These are phyloP conservation scores for Termitomyces sp. DNA, from an alignment of 768 basidiomycete genomes.

Conservation along the genomic window DNA sequence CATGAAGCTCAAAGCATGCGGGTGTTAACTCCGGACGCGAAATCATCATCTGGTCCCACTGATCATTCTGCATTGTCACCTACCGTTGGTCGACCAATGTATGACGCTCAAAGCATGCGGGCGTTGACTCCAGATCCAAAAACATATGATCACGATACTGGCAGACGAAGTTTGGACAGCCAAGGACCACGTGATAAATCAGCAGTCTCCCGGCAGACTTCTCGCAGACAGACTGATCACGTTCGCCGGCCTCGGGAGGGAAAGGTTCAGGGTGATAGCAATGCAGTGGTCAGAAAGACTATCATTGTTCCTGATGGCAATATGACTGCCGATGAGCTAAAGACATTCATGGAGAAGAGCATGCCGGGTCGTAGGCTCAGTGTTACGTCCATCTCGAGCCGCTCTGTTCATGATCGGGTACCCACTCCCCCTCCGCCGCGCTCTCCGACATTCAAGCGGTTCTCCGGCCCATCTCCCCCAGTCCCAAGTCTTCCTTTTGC, in stretches of 20 bases:
- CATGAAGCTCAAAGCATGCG: slow-evolving; percentile 11
- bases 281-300: slow-evolving; percentile 67
- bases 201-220: slow-evolving; percentile 27
- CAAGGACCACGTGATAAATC: slow-evolving; percentile 21
- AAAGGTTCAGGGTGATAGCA: slow-evolving; percentile 26
- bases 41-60: slow-evolving; percentile 18
- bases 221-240: slow-evolving; percentile 29
- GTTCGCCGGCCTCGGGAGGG: slow-evolving; percentile 36
- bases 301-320: slow-evolving; percentile 69
- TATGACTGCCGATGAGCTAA: slow-evolving; percentile 51
- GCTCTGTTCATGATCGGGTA: slow-evolving; percentile 74
- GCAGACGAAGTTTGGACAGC: slow-evolving; percentile 18
- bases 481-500: slow-evolving; percentile 58
- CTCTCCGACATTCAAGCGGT: slow-evolving; percentile 45
- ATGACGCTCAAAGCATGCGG: slow-evolving; percentile 11
- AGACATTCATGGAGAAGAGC: slow-evolving; percentile 47
- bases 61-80: slow-evolving; percentile 15
- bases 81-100: slow-evolving; percentile 7
- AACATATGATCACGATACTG: slow-evolving; percentile 12
- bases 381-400: slow-evolving; percentile 51
- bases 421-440: slow-evolving; percentile 84
- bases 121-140: slow-evolving; percentile 15
- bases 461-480: slow-evolving; percentile 68
- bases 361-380: slow-evolving; percentile 60
- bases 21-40: slow-evolving; percentile 14